Percentiles rank a stretch among this genome's conserved stretches.
Conservation (phyloP, 2,329 filamentous ascomycete species). For the Cladosporium phlei region DNA sequence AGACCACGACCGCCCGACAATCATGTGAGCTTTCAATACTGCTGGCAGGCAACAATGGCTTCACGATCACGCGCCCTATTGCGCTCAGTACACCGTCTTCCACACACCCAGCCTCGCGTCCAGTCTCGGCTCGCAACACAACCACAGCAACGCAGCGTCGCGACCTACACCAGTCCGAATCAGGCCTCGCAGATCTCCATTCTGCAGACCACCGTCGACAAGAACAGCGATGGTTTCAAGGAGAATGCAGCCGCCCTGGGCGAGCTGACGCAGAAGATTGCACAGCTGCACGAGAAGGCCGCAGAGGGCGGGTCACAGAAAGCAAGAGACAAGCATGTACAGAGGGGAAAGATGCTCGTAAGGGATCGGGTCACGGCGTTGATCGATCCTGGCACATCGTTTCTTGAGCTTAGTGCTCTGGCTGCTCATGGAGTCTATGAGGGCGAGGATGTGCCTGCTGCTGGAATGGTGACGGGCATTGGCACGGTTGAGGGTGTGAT, state of each 20-base stretch:
- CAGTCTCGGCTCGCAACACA: slow-evolving; percentile 10
- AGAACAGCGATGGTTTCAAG: slow-evolving; percentile 69
- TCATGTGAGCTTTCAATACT: slow-evolving; percentile 3
- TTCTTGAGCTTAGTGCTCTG: slow-evolving; percentile 89
- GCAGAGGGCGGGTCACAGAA: slow-evolving; percentile 74
- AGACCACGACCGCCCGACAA: background rate
- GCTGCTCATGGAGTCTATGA: slow-evolving; percentile 82
- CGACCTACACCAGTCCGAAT: slow-evolving; percentile 74
- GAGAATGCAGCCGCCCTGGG: slow-evolving; percentile 77
- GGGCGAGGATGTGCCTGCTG: slow-evolving; percentile 80
- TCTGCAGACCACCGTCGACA: slow-evolving; percentile 70
- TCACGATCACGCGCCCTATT: slow-evolving; percentile 11
- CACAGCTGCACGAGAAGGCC: slow-evolving; percentile 60
- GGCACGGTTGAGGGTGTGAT: slow-evolving; percentile 85
- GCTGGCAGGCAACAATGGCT: slow-evolving; percentile 6
- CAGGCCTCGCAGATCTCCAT: slow-evolving; percentile 80
- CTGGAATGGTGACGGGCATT: slow-evolving; percentile 87
- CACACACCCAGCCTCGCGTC: background rate
- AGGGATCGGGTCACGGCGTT: slow-evolving; percentile 82
- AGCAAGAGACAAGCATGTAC: slow-evolving; percentile 79
- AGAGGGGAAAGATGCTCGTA: slow-evolving; percentile 89
- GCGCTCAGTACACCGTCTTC: slow-evolving; percentile 7
- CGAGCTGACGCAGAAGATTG: slow-evolving; percentile 64
- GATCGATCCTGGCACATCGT: slow-evolving; percentile 82
- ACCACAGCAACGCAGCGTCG: slow-evolving; percentile 44